Percentiles rank a stretch among this genome's conserved stretches.
Conservation (phyloP, 768 basidiomycete genomes). For the Trametes cubensis region DNA sequence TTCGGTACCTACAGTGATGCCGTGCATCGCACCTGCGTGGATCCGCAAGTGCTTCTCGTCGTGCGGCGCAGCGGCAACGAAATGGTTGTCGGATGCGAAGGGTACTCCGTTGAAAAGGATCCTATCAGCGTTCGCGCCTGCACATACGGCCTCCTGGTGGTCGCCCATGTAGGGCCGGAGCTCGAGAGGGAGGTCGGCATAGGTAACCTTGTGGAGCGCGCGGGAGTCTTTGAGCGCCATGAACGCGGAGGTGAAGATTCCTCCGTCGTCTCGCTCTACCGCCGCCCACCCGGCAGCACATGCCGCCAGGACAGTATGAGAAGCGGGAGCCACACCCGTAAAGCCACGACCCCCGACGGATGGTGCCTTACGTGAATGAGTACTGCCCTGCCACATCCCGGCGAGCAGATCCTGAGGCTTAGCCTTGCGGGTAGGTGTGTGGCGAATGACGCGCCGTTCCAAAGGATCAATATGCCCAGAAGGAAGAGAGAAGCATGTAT, state of each 20-base stretch:
- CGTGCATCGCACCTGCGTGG: conserved; percentile 62
- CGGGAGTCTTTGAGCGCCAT: conserved; percentile 47
- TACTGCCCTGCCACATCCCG: conserved; percentile 59
- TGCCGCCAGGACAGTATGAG: conserved; percentile 61
- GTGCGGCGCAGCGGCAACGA: conserved; percentile 44
- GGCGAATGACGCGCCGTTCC: conserved; percentile 54
- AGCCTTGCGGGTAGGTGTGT: conserved; percentile 61
- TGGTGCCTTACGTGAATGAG: conserved; percentile 41
- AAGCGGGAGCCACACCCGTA: conserved; percentile 40
- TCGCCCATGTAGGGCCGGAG: conserved; percentile 44
- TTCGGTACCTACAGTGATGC: conserved; percentile 64
- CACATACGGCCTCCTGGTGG: conserved; percentile 52
- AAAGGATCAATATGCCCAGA: conserved; percentile 40
- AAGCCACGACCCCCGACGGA: conserved; percentile 47
- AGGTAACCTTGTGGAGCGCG: conserved; percentile 58
- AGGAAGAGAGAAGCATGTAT: conserved; percentile 60
- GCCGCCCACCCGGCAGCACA: conserved; percentile 58
- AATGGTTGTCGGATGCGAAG: conserved; percentile 52
- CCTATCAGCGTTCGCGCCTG: conserved; percentile 52
- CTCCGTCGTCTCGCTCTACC: conserved; percentile 62
- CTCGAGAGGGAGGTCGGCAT: conserved; percentile 48
- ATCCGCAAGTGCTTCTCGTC: conserved; percentile 49
- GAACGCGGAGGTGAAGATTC: conserved; percentile 61
- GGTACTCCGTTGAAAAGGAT: conserved; percentile 59
- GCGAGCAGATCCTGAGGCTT: conserved; percentile 55